Conservation (phyloP, 441 rosid genomes). For the Gossypium aridum region DNA sequence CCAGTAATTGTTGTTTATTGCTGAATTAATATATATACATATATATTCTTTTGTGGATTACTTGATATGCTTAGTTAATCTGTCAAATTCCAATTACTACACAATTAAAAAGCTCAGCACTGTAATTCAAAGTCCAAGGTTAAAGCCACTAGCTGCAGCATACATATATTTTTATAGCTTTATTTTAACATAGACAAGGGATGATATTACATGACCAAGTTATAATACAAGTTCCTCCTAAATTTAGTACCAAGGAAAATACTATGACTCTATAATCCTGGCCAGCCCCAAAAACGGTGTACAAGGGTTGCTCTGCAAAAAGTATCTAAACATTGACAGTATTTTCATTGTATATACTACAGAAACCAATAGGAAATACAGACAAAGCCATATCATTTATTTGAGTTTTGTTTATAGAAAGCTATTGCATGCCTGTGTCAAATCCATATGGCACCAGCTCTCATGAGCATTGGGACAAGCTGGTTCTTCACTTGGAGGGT, state of each 20-base stretch:
- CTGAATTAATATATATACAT: neutral
- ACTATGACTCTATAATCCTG: neutral
- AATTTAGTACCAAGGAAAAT: neutral
- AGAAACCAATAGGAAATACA: neutral
- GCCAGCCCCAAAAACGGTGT: conserved; percentile 8
- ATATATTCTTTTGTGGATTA: too few species aligned
- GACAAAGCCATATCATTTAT: neutral
- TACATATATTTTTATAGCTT: neutral
- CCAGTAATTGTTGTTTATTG: neutral
- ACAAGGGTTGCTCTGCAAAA: conserved; percentile 11
- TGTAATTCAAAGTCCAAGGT: neutral
- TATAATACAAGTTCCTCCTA: neutral
- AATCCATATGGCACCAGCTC: conserved; percentile 61
- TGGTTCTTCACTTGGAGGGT: conserved; percentile 42
- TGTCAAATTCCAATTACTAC: neutral
- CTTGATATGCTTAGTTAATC: neutral
- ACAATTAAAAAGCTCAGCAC: neutral
- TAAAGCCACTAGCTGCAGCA: neutral
- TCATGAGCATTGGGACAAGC: conserved; percentile 40
- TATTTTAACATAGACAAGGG: neutral
- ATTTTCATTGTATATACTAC: neutral
- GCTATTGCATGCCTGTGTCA: conserved; percentile 12
- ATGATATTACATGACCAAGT: conserved; percentile 8
- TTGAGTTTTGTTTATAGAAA: neutral
- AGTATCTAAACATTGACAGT: neutral